These are phyloP conservation scores for Nemania bipapillata DNA, from an alignment of 2,329 filamentous ascomycete genomes.

Conservation along the genomic window DNA sequence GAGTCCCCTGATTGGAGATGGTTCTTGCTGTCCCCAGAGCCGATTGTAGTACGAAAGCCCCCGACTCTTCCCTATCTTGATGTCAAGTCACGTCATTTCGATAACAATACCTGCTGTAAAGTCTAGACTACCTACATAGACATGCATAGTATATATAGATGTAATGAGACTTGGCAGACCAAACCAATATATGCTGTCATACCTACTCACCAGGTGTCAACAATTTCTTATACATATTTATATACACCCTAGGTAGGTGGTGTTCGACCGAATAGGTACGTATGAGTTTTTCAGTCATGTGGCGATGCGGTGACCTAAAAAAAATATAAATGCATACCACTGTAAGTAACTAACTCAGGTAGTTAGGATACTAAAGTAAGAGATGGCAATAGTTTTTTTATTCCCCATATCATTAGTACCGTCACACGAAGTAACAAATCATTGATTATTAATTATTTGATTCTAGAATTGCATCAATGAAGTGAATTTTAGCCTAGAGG, in stretches of 20 bases:
- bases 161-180: background rate
- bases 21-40: background rate
- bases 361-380: background rate
- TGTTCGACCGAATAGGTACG: too few relatives aligned
- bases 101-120: background rate
- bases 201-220: background rate
- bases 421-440: background rate
- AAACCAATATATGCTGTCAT: background rate
- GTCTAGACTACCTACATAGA: background rate
- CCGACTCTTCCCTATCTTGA: conserved; percentile 11
- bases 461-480: background rate
- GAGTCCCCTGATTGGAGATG: conserved; percentile 6
- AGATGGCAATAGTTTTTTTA: background rate
- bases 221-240: background rate
- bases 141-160: background rate
- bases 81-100: conserved; percentile 19
- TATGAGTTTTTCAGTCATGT: too few relatives aligned
- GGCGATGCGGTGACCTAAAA: background rate
- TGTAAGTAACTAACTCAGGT: background rate
- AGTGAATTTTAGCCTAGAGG: background rate
- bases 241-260: too few relatives aligned
- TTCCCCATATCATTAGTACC: background rate
- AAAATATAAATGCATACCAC: background rate
- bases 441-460: conserved; percentile 5
- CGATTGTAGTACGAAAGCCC: background rate